Conservation (phyloP, 768 basidiomycete genomes). For the Omphalotus guepiniiformis region DNA sequence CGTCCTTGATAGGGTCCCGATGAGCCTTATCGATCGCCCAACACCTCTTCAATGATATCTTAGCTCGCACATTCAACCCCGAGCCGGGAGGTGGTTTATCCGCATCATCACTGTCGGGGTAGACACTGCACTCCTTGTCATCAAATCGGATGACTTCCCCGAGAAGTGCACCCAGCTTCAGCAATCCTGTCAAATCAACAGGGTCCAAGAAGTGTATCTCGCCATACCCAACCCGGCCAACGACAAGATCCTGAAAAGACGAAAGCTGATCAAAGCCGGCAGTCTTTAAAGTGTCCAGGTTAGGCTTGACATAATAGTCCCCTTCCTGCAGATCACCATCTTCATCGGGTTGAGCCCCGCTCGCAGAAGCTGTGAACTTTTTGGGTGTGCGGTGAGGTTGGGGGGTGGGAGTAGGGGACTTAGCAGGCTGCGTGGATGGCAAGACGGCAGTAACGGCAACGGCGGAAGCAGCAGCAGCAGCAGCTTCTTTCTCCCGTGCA, state of each 20-base stretch:
- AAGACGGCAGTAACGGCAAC: conserved; percentile 13
- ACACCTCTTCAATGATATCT: conserved; percentile 71
- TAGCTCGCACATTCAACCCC: conserved; percentile 87
- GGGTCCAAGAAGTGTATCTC: conserved; percentile 78
- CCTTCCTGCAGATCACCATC: conserved; percentile 68
- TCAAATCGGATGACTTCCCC: conserved; percentile 88
- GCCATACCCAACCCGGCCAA: conserved; percentile 91
- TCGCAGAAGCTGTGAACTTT: conserved; percentile 25
- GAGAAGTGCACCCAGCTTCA: conserved; percentile 74
- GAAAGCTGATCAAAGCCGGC: conserved; percentile 71
- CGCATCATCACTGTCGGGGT: conserved; percentile 83
- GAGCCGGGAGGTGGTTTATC: conserved; percentile 80
- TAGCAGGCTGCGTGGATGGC: conserved; percentile 18
- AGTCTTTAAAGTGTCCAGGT: conserved; percentile 65
- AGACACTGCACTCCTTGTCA: conserved; percentile 90
- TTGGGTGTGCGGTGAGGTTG: conserved; percentile 35
- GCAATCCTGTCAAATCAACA: conserved; percentile 83
- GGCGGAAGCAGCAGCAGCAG: conserved; percentile 27
- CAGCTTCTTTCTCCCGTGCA: conserved; percentile 67
- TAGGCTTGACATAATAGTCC: conserved; percentile 89
- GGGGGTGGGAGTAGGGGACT: conserved; percentile 34
- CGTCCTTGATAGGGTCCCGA: conserved; percentile 83
- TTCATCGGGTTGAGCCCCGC: conserved; percentile 15
- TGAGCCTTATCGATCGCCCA: conserved; percentile 92
- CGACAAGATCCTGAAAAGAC: conserved; percentile 70